Conservation (phyloP, 2,329 filamentous ascomycete species). For the Apiospora aurea region DNA sequence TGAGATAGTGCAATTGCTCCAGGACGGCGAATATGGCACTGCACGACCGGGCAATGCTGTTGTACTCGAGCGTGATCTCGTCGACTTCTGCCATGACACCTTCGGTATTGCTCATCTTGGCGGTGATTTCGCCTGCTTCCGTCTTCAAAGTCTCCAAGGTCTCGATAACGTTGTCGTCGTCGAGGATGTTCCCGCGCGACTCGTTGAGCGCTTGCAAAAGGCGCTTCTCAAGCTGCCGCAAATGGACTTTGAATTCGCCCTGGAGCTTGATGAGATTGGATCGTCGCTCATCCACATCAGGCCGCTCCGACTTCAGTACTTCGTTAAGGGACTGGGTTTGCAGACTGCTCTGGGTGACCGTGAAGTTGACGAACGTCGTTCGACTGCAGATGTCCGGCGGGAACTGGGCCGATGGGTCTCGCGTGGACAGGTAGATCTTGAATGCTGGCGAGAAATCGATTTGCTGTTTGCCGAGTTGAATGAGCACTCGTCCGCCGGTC, state of each 20-base stretch:
- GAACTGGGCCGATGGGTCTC: constrained; percentile 95
- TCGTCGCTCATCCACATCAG: constrained; percentile 94
- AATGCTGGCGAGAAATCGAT: constrained; percentile 99
- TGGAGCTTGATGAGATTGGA: constrained; percentile 99
- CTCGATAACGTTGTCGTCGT: constrained; percentile 98
- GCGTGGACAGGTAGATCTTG: constrained; percentile 91
- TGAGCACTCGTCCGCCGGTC: constrained; percentile 95
- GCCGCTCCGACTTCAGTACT: constrained; percentile 94
- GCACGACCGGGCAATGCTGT: constrained; percentile 90
- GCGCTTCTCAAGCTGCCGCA: constrained; percentile 93
- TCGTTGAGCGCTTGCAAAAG: constrained; percentile 95
- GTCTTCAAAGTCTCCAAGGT: constrained; percentile 98
- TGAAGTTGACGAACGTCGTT: constrained; percentile 99
- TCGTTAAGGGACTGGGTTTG: constrained; percentile 98
- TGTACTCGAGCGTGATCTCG: constrained; percentile 92
- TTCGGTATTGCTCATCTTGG: constrained; percentile 95
- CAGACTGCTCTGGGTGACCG: constrained; percentile 97
- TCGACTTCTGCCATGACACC: constrained; percentile 99
- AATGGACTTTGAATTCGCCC: constrained; percentile 98
- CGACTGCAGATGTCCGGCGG: constrained; percentile 97
- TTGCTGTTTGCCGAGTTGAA: constrained; percentile 97
- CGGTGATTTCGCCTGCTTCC: constrained; percentile 93
- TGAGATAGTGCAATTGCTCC: constrained; percentile 96
- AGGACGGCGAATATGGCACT: constrained; percentile 97
- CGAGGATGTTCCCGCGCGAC: constrained; percentile 95